Evolutionary conservation across 1,284 basidiomycete species (phyloP), one percentile per base, ranked within the genome.

Genomic region (Stygiomarasmius scandens): DNA sequence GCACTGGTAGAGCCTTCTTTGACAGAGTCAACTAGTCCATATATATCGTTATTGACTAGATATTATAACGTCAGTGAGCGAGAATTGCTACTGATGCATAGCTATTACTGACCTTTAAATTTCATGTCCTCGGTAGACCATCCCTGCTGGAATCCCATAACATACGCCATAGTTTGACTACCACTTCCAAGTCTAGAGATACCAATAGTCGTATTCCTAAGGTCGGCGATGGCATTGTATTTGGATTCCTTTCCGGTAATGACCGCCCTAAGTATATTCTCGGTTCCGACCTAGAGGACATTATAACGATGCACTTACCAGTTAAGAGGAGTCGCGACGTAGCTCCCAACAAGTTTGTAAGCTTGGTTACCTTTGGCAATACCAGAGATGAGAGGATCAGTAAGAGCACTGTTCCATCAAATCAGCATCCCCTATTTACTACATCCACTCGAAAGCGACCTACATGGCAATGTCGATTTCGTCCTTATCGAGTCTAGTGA

Each of bases 301-400:
- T 27, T 11, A 38, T 19, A 47, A 5, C 1, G 24, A 67, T 76
- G 48, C 61, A 87, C n/a, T n/a, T n/a, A n/a, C 94, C 94, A 96
- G 75, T 93, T 89, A 46, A 96, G 77, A 2, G 93, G 91, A 8
- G 91, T 93, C 0, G 85, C 85, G 52, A 98, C 96, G 69, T 96
- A 98, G 68, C 92, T 93, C 2, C 96, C 96, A 2, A 96, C 88
- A 14, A 98, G 87, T 71, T 92, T 94, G 75, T 97, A 98, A 14
- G 90, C 86, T 52, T 82, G 81, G 0, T 91, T 90, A 9, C 94
- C 93, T 60, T 92, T 92, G 11, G 93, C 94, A 53, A 98, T 93
- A 0, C 96, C 96, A 48, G 95, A 92, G 63, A 98, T 95, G 38
- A 98, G 78, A 0, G 93, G 87, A 71, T 98, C 96, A 0, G 96